Base-by-base conservation (phyloP, 2,329 filamentous ascomycete genomes). In the Cryphonectria japonica region DNA sequence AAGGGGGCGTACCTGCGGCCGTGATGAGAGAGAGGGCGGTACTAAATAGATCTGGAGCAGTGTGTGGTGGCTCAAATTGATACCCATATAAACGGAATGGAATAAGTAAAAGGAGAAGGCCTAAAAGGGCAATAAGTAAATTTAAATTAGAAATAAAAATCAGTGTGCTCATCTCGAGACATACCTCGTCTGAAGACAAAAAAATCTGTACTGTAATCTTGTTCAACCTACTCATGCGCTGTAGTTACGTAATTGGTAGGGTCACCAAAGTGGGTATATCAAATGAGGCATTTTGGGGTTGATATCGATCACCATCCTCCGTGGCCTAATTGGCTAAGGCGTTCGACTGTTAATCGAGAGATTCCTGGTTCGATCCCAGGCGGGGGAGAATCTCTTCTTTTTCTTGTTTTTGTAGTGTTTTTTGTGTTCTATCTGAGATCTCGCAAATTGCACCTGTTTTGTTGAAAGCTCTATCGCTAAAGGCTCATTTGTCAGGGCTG, bases 401-500 rank as follows among this genome's bases (percentile, higher is more conserved):
- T 22, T 16, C 41, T 43, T 43, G 2, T 43, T n/a, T 59, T 50
- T 50, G 6, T 22, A 26, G 26, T 22, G 9, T n/a, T 9, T 19
- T n/a, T n/a, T 50, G 7, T 19, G 8, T 22, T 2, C 0, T 50
- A n/a, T 2, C 7, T 0, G 3, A 9, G 2, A 6, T 6, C 22
- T n/a, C 9, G 8, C 22, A 9, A n/a, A n/a, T 50, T 11, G 22
- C 3, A n/a, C 7, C 16, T 46, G 9, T 50, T n/a, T 50, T 50
- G 16, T 19, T 3, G 8, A n/a, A n/a, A 8, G 46, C 19, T 3
- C 22, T 50, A n/a, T 11, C 9, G 22, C 37, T 39, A 39, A 13
- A 2, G 37, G 37, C 37, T 39, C 11, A 13, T 39, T 11, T 39
- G 9, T 39, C 11, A 39, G 37, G 9, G 37, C 9, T 39, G 37